Conservation (phyloP, 352 stramenopile genomes). For the Peronospora tabacina region DNA sequence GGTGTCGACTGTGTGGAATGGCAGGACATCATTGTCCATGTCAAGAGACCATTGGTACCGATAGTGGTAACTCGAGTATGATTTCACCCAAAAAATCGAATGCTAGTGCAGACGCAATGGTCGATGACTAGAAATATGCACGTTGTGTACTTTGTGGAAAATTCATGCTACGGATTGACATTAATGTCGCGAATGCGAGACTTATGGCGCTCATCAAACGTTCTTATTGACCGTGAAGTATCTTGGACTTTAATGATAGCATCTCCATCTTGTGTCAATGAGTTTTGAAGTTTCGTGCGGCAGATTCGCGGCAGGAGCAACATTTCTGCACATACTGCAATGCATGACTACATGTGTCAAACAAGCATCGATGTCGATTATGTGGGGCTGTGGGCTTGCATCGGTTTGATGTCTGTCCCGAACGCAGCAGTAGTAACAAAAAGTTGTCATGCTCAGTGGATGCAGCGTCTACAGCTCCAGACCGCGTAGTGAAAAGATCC, state of each 20-base stretch:
- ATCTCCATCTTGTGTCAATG: too few species aligned
- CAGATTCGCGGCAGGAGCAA: conserved; percentile 30
- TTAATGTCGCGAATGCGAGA: conserved; percentile 47
- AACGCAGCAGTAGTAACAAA: conserved; percentile 29
- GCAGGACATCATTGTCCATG: conserved; percentile 48
- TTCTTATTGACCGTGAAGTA: conserved; percentile 15
- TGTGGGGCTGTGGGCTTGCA: conserved; percentile 49
- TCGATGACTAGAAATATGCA: conserved; percentile 39
- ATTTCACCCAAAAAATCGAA: background rate
- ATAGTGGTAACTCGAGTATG: background rate
- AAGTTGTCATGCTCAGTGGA: conserved; percentile 63
- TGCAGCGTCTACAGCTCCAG: conserved; percentile 55
- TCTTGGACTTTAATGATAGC: too few species aligned
- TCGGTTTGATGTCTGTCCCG: conserved; percentile 50
- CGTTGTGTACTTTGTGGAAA: conserved; percentile 46
- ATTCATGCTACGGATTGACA: conserved; percentile 54
- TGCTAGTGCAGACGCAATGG: conserved; percentile 5
- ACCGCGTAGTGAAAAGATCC: conserved; percentile 50
- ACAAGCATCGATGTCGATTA: conserved; percentile 58
- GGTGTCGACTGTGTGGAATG: conserved; percentile 53
- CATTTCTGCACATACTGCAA: conserved; percentile 60
- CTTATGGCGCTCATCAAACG: conserved; percentile 42
- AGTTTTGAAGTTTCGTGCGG: conserved; percentile 44
- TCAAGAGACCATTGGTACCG: conserved; percentile 3
- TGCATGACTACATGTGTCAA: conserved; percentile 42